Evolutionary conservation across 768 basidiomycete species (phyloP).

Genomic region (Podaxis pistillaris): DNA sequence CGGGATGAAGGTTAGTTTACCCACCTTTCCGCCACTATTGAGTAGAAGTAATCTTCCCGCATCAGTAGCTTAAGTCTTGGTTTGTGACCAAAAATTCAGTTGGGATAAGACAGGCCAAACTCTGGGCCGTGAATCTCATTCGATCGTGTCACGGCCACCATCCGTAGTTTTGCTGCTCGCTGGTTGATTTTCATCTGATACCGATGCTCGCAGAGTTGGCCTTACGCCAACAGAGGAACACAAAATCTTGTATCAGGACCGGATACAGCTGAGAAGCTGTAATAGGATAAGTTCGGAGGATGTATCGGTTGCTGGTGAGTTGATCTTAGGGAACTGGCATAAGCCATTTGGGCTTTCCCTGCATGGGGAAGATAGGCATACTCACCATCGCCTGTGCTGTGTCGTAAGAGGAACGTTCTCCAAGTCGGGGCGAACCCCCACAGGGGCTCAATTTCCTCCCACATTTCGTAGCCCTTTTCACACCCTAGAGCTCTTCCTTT

Average conservation of each 20-base stretch:
- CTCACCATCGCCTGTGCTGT: neutral
- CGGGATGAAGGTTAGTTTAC: too few relatives aligned
- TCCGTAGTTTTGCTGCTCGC: neutral
- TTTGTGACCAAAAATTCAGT: conserved; percentile 24
- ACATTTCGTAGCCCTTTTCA: conserved; percentile 92
- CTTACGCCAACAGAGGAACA: conserved; percentile 79
- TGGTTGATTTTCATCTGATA: conserved; percentile 6
- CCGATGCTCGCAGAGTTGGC: conserved; percentile 37
- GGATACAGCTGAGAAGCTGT: conserved; percentile 77
- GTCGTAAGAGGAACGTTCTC: conserved; percentile 29
- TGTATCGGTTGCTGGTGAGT: conserved; percentile 52
- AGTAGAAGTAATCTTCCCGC: neutral
- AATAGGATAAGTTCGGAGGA: conserved; percentile 62
- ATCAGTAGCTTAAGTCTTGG: conserved; percentile 22
- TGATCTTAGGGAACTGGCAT: conserved; percentile 66
- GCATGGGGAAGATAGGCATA: neutral
- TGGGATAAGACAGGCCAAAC: conserved; percentile 20
- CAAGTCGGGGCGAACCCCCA: conserved; percentile 74
- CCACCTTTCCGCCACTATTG: neutral
- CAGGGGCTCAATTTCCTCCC: conserved; percentile 94
- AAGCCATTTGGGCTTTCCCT: neutral
- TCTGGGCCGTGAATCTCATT: too few relatives aligned
- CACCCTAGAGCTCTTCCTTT: conserved; percentile 88
- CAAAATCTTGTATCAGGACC: conserved; percentile 82
- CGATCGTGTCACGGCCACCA: too few relatives aligned